A percentile compares a stretch with the other conserved stretches of the same genome.
phyloP scores from a whole-genome alignment of 2,329 filamentous ascomycete species.

The Pyrenophora tritici-repentis region DNA sequence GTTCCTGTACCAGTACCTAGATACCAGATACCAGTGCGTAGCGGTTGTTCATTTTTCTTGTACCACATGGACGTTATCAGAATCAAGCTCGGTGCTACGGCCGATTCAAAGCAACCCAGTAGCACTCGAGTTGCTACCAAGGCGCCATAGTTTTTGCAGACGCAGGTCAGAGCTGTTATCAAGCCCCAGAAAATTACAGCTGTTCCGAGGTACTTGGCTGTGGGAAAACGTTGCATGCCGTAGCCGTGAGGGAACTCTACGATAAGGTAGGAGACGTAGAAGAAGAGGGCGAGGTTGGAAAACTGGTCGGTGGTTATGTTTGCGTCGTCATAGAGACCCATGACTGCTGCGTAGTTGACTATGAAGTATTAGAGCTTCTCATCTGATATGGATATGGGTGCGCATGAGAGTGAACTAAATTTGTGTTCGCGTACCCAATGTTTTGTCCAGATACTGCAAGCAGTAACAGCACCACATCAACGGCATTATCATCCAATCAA shows the following conservation, averaged over 20 bases:
- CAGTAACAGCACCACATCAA: conserved; percentile 48
- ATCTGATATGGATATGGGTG: no score
- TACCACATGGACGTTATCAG: conserved; percentile 70
- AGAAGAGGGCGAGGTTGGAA: conserved; percentile 43
- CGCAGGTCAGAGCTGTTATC: conserved; percentile 55
- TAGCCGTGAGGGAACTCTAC: conserved; percentile 52
- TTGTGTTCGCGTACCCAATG: conserved; percentile 49
- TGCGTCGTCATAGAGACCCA: conserved; percentile 48
- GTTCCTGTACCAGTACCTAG: conserved; percentile 54
- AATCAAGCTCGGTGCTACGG: conserved; percentile 61
- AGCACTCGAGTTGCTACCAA: conserved; percentile 57
- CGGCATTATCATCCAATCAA: conserved; percentile 51
- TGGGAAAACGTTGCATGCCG: conserved; percentile 59
- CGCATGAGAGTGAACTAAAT: no score
- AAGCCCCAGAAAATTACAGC: conserved; percentile 54
- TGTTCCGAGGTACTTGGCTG: conserved; percentile 58
- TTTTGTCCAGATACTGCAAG: conserved; percentile 50
- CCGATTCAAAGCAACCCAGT: conserved; percentile 58
- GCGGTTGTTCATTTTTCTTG: conserved; percentile 65
- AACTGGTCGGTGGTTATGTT: conserved; percentile 46
- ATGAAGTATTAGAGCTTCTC: background rate
- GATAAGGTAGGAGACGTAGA: conserved; percentile 47
- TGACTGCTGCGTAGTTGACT: conserved; percentile 51
- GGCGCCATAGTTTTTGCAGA: conserved; percentile 55
- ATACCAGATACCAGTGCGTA: conserved; percentile 51